Percentiles rank a stretch among this genome's conserved stretches.
phyloP scores from a whole-genome alignment of 1,139 yeast genomes.

The Yamadazyma mexicana region DNA sequence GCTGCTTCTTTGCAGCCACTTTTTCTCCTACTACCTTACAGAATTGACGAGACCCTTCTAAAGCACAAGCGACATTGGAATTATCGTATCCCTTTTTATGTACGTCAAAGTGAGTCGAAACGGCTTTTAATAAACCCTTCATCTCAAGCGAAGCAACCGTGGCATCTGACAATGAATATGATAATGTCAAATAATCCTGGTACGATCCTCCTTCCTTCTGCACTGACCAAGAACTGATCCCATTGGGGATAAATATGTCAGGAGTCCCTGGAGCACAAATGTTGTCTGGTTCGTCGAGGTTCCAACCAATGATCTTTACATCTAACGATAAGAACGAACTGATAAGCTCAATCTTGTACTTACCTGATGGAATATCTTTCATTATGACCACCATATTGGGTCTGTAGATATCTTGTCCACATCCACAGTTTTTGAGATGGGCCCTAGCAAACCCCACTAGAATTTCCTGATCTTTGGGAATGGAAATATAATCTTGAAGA shows the following conservation, averaged over 20 bases:
- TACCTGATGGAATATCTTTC: constrained; percentile 21
- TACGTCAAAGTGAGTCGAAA: constrained; percentile 14
- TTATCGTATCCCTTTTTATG: constrained; percentile 24
- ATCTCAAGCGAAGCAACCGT: constrained; percentile 34
- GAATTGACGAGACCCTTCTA: constrained; percentile 24
- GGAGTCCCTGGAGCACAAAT: constrained; percentile 21
- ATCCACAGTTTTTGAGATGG: constrained; percentile 47
- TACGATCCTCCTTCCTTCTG: constrained; percentile 3
- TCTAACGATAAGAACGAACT: constrained; percentile 41
- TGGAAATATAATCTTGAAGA: constrained; percentile 15
- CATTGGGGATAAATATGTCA: constrained; percentile 36
- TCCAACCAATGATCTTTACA: constrained; percentile 37
- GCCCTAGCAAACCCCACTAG: constrained; percentile 53
- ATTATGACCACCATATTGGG: constrained; percentile 44
- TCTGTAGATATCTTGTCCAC: constrained; percentile 47
- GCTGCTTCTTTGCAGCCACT: constrained; percentile 2
- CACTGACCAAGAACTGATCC: constrained; percentile 29
- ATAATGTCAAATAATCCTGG: constrained; percentile 32
- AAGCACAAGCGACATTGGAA: constrained; percentile 34
- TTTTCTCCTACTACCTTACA: constrained; percentile 16
- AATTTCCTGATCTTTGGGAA: constrained; percentile 31
- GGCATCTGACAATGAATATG: constrained; percentile 36
- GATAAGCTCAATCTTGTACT: constrained; percentile 27
- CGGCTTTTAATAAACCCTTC: constrained; percentile 26
- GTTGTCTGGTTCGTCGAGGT: constrained; percentile 20